Percentiles rank a stretch among this genome's conserved stretches.
Conservation (phyloP, 208 protist genomes). For the Ichthyophonus hoferi region DNA sequence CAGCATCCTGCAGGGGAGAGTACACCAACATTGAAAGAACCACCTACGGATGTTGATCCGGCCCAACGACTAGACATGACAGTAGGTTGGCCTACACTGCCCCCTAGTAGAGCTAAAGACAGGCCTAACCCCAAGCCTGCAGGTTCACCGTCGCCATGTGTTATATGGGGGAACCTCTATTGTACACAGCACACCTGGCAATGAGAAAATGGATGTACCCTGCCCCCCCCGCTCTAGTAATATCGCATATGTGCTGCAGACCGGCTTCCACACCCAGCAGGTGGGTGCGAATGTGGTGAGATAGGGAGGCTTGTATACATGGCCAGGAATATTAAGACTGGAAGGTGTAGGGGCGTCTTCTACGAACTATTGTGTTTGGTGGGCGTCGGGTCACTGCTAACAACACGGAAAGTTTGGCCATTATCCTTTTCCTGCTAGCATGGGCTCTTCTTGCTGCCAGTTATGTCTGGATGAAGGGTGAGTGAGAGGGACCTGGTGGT, state of each 20-base stretch:
- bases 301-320: not conserved
- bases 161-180: slow-evolving; percentile 35
- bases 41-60: not conserved
- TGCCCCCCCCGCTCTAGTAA: slow-evolving; percentile 30
- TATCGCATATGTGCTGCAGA: slow-evolving; percentile 88
- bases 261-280: slow-evolving; percentile 96
- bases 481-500: not conserved
- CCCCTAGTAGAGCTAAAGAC: no score
- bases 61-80: not conserved
- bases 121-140: slow-evolving; percentile 92
- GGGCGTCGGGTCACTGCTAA: slow-evolving; percentile 87
- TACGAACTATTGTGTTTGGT: slow-evolving; percentile 77
- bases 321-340: not conserved
- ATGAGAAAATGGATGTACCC: not conserved
- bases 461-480: slow-evolving; percentile 86
- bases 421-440: slow-evolving; percentile 91
- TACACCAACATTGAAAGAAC: not conserved
- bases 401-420: slow-evolving; percentile 84
- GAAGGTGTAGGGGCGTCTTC: slow-evolving; percentile 72
- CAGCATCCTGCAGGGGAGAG: slow-evolving; percentile 91
- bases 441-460: slow-evolving; percentile 85
- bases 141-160: slow-evolving; percentile 67
- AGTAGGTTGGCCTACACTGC: no score
- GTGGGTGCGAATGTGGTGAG: slow-evolving; percentile 36
- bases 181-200: not conserved